These are phyloP conservation scores for Plenodomus tracheiphilus DNA, from an alignment of 2,329 filamentous ascomycete genomes.

Conservation along the genomic window DNA sequence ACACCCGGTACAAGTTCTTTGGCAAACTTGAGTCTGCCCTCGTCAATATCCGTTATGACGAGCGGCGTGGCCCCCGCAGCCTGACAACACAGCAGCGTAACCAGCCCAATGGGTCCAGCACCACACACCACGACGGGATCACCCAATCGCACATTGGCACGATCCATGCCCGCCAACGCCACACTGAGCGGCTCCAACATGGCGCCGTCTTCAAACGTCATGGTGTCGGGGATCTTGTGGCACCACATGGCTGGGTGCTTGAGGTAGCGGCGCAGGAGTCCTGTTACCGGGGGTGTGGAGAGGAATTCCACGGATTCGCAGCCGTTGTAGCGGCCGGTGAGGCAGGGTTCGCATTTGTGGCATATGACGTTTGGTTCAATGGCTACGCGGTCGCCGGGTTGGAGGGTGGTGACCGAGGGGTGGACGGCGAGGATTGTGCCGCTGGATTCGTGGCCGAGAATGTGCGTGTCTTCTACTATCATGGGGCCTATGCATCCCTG, in stretches of 20 bases:
- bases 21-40: conserved; percentile 81
- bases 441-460: conserved; percentile 92
- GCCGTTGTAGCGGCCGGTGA: conserved; percentile 93
- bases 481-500: conserved; percentile 86
- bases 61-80: conserved; percentile 89
- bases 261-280: conserved; percentile 87
- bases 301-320: conserved; percentile 85
- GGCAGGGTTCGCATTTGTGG: conserved; percentile 84
- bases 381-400: conserved; percentile 87
- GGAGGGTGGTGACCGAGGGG: conserved; percentile 75
- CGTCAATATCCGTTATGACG: conserved; percentile 93
- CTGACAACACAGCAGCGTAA: conserved; percentile 76
- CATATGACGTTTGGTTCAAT: conserved; percentile 95
- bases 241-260: conserved; percentile 95
- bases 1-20: conserved; percentile 79
- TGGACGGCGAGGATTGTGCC: conserved; percentile 80
- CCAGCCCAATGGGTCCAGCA: conserved; percentile 89
- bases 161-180: conserved; percentile 83
- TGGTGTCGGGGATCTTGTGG: conserved; percentile 84
- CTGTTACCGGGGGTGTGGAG: conserved; percentile 86
- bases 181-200: conserved; percentile 90
- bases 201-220: conserved; percentile 89
- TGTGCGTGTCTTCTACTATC: conserved; percentile 86
- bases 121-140: conserved; percentile 89
- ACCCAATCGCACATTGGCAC: conserved; percentile 77